Evolutionary conservation across 208 protist genomes (phyloP).

Genomic region (Leishmania gerbilli): DNA sequence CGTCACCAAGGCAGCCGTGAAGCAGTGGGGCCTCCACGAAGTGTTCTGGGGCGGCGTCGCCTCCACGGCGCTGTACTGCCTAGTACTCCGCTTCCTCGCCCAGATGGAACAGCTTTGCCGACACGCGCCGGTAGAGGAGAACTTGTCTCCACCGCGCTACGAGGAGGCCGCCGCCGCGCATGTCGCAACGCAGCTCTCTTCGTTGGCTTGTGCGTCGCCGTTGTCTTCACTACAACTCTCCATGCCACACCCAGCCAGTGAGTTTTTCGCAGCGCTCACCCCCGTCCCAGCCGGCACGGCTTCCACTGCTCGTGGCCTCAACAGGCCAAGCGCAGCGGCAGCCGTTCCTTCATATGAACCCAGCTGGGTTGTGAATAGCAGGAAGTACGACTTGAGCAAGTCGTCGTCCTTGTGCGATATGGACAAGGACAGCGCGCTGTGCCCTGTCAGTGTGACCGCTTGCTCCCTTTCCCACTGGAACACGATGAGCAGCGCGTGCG

Average conservation of each 20-base stretch:
- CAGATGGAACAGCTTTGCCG: conserved; percentile 32
- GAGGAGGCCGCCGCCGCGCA: conserved; percentile 12
- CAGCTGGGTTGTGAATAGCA: conserved; percentile 11
- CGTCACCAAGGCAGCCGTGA: conserved; percentile 60
- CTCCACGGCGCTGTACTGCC: conserved; percentile 62
- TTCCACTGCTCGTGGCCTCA: background rate
- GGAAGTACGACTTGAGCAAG: background rate
- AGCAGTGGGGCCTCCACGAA: conserved; percentile 59
- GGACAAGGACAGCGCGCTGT: background rate
- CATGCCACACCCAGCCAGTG: background rate
- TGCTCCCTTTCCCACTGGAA: background rate
- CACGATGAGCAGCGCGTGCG: background rate
- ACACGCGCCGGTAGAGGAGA: conserved; percentile 16
- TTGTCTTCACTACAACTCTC: background rate
- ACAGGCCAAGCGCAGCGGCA: background rate
- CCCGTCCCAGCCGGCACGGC: background rate
- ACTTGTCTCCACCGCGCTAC: conserved; percentile 30
- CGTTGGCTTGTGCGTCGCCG: background rate
- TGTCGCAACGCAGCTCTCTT: background rate
- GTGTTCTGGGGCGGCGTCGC: conserved; percentile 56
- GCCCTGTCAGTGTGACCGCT: background rate
- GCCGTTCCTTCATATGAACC: conserved; percentile 13
- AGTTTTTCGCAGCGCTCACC: background rate
- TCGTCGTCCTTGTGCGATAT: background rate
- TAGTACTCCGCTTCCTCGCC: conserved; percentile 58